Evolutionary conservation across 2,329 filamentous ascomycete species (phyloP).

Genomic region (Trichothecium sympodiale): DNA sequence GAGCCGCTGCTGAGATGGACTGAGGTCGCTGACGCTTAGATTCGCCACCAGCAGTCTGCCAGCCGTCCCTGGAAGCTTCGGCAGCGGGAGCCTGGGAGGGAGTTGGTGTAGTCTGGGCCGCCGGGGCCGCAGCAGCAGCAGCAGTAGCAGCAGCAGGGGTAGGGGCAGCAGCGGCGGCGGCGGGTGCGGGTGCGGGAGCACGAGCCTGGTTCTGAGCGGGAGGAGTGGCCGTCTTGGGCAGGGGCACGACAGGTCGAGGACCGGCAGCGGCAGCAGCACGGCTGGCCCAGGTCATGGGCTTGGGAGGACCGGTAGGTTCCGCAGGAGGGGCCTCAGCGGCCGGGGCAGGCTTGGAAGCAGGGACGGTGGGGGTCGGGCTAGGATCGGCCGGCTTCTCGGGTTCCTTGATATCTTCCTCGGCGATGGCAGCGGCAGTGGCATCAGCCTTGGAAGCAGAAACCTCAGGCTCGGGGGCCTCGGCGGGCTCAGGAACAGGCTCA

Average conservation of each 20-base stretch:
- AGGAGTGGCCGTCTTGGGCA: slow-evolving; percentile 46
- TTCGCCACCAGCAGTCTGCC: slow-evolving; percentile 81
- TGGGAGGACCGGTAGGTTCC: slow-evolving; percentile 35
- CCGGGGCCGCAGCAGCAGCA: slow-evolving; percentile 26
- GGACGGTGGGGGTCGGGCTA: slow-evolving; percentile 38
- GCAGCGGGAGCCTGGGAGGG: slow-evolving; percentile 24
- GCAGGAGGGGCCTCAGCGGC: slow-evolving; percentile 37
- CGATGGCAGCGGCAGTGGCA: slow-evolving; percentile 39
- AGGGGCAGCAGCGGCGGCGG: slow-evolving; percentile 27
- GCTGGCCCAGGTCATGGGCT: slow-evolving; percentile 68
- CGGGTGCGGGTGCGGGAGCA: slow-evolving; percentile 35
- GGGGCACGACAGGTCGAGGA: slow-evolving; percentile 39
- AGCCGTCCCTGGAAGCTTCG: slow-evolving; percentile 47
- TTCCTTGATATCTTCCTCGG: slow-evolving; percentile 45
- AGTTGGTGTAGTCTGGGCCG: slow-evolving; percentile 20
- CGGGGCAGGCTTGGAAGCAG: slow-evolving; percentile 22
- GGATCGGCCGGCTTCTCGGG: slow-evolving; percentile 58
- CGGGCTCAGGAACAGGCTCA: slow-evolving; percentile 13
- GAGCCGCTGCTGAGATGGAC: slow-evolving; percentile 41
- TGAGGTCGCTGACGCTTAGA: slow-evolving; percentile 74
- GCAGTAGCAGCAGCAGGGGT: slow-evolving; percentile 31
- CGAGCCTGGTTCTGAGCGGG: slow-evolving; percentile 37
- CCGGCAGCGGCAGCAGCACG: slow-evolving; percentile 49
- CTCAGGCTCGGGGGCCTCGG: slow-evolving; percentile 26
- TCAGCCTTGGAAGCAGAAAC: slow-evolving; percentile 30